A percentile compares a stretch with the other conserved stretches of the same genome.
phyloP scores from a whole-genome alignment of 129 eudicot genomes.

The Centella asiatica region DNA sequence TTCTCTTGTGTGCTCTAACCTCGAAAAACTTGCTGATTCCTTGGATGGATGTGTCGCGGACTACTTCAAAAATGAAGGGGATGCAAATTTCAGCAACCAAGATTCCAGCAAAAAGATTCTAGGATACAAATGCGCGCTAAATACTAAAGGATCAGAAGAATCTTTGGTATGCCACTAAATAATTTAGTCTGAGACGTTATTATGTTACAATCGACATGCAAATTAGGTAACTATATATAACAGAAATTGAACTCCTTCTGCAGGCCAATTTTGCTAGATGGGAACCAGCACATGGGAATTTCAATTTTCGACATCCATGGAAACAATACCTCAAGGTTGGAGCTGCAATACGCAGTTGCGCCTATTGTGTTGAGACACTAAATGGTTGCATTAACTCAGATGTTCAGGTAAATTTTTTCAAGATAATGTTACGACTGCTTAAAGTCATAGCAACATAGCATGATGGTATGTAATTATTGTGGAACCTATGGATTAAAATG shows the following conservation, averaged over 20 bases:
- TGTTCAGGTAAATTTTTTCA: conserved; percentile 33
- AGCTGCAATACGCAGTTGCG: conserved; percentile 63
- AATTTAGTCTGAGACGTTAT: no score
- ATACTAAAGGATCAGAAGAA: conserved; percentile 68
- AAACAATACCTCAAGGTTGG: conserved; percentile 73
- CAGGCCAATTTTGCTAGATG: conserved; percentile 87
- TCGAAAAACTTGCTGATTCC: conserved; percentile 65
- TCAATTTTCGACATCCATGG: conserved; percentile 85
- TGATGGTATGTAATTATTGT: background rate
- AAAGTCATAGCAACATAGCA: background rate
- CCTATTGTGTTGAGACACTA: conserved; percentile 68
- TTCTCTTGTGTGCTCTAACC: conserved; percentile 41
- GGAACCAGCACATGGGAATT: conserved; percentile 87
- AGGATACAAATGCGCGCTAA: conserved; percentile 62
- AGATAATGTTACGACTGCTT: background rate
- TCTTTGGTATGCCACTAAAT: conserved; percentile 42
- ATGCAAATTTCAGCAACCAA: conserved; percentile 4
- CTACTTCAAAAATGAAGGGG: conserved; percentile 34
- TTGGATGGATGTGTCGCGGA: conserved; percentile 59
- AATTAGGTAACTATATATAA: background rate
- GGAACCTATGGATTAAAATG: background rate
- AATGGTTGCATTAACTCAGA: conserved; percentile 48
- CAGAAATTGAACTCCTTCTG: background rate
- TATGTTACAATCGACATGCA: background rate
- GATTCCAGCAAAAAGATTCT: conserved; percentile 17